Percentiles rank a stretch among this genome's conserved stretches.
Evolutionary conservation across 768 basidiomycete genomes (phyloP).

Genomic region (Auricularia heimuer): DNA sequence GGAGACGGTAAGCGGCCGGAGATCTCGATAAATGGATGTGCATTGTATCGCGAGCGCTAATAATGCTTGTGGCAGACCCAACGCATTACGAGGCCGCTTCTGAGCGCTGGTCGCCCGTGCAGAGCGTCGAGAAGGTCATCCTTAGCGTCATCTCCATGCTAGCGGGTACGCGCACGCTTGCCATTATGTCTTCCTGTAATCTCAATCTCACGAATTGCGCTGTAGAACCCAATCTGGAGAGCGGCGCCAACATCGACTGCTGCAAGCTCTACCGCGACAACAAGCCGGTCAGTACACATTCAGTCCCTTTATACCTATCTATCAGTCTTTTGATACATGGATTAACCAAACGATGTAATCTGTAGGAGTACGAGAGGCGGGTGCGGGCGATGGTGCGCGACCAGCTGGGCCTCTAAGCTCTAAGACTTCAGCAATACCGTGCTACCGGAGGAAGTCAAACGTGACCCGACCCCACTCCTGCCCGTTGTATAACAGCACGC

Average conservation of each 20-base stretch:
- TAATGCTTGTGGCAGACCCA: constrained; percentile 31
- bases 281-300: constrained; percentile 31
- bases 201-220: background rate
- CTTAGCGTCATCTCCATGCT: constrained; percentile 96
- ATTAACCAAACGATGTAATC: background rate
- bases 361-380: constrained; percentile 75
- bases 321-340: background rate
- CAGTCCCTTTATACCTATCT: background rate
- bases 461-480: constrained; percentile 75
- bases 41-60: background rate
- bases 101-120: constrained; percentile 98
- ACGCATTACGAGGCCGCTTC: constrained; percentile 91
- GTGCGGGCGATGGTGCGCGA: constrained; percentile 77
- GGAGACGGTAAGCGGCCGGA: constrained; percentile 43
- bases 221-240: constrained; percentile 91
- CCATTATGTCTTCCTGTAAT: background rate
- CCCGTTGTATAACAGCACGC: constrained; percentile 61
- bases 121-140: constrained; percentile 94
- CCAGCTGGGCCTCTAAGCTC: constrained; percentile 62
- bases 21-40: too few relatives aligned
- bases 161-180: constrained; percentile 50
- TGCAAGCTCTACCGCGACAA: constrained; percentile 95
- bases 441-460: constrained; percentile 37
- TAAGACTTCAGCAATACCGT: background rate
- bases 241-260: constrained; percentile 93